Evolutionary conservation across 257 asterid species (phyloP).

Genomic region (Fraxinus cuspidata): DNA sequence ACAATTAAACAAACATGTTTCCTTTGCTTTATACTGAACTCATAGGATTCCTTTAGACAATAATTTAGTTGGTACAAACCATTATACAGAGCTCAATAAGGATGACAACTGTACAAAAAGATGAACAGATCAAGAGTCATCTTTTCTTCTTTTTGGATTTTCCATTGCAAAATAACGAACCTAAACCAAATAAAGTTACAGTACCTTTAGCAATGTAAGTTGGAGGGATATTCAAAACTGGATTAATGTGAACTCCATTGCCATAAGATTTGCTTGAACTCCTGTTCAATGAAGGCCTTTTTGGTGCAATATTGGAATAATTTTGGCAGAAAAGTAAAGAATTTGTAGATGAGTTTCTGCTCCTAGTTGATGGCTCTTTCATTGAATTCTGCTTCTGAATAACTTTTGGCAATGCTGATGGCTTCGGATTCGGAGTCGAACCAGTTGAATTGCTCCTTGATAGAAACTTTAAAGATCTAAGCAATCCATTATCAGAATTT

Average conservation of each 20-base stretch:
- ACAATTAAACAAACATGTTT: neutral
- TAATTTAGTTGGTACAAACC: constrained; percentile 18
- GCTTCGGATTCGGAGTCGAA: constrained; percentile 64
- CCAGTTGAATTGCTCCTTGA: constrained; percentile 83
- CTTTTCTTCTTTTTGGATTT: constrained; percentile 78
- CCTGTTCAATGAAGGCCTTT: constrained; percentile 53
- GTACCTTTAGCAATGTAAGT: constrained; percentile 63
- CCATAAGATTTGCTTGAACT: constrained; percentile 51
- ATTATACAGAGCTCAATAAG: neutral
- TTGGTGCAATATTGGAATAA: constrained; percentile 27
- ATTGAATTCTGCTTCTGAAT: constrained; percentile 51
- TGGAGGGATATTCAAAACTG: constrained; percentile 73
- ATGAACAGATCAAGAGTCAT: constrained; percentile 25
- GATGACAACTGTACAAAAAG: constrained; percentile 28
- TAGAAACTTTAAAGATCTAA: constrained; percentile 60
- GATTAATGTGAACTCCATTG: constrained; percentile 56
- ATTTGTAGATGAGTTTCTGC: constrained; percentile 31
- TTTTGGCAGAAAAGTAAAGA: constrained; percentile 30
- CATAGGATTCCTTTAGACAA: constrained; percentile 6
- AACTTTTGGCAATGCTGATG: constrained; percentile 29
- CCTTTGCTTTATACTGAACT: constrained; percentile 1
- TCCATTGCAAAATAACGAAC: constrained; percentile 65
- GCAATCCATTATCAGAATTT: constrained; percentile 45
- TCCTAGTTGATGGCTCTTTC: constrained; percentile 40
- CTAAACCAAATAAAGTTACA: constrained; percentile 61